Percentiles rank a stretch among this genome's conserved stretches.
These are phyloP conservation scores for Gaeumannomyces sp. DNA, from an alignment of 2,329 filamentous ascomycete genomes.

Conservation along the genomic window DNA sequence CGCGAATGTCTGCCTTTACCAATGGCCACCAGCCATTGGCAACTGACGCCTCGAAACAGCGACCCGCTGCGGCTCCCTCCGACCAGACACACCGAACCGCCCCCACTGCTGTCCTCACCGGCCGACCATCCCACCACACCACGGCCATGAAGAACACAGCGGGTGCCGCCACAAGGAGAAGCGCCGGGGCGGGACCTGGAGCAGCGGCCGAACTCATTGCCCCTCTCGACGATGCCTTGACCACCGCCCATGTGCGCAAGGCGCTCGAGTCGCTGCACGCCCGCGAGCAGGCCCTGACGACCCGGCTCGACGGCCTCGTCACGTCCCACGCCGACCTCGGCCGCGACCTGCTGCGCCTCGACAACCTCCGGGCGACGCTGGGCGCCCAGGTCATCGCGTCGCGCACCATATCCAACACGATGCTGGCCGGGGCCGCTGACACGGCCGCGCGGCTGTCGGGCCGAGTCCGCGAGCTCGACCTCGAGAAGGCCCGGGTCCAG, in stretches of 20 bases:
- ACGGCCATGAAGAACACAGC: slow-evolving; percentile 15
- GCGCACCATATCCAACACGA: slow-evolving; percentile 77
- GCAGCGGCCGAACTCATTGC: slow-evolving; percentile 18
- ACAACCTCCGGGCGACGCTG: slow-evolving; percentile 81
- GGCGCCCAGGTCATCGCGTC: slow-evolving; percentile 81
- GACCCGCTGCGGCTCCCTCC: slow-evolving; percentile 6
- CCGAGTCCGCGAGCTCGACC: slow-evolving; percentile 80
- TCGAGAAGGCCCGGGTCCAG: slow-evolving; percentile 87
- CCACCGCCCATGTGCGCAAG: slow-evolving; percentile 71
- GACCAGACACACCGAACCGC: slow-evolving; percentile 11
- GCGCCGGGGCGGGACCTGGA: slow-evolving; percentile 12
- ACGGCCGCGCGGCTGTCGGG: slow-evolving; percentile 82
- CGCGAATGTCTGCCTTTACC: slow-evolving; percentile 41
- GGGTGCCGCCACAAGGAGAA: slow-evolving; percentile 12
- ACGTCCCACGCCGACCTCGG: slow-evolving; percentile 81
- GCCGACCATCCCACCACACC: slow-evolving; percentile 13
- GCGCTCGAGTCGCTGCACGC: slow-evolving; percentile 68
- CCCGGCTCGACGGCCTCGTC: slow-evolving; percentile 68
- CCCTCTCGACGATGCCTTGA: slow-evolving; percentile 62
- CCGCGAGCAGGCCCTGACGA: slow-evolving; percentile 68
- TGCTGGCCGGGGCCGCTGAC: slow-evolving; percentile 79
- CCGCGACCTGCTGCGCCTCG: slow-evolving; percentile 78
- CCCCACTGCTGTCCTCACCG: slow-evolving; percentile 10
- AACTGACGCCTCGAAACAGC: slow-evolving; percentile 10
- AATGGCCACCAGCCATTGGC: slow-evolving; percentile 33